These are phyloP conservation scores for Alternaria gansuensis DNA, from an alignment of 2,329 filamentous ascomycete genomes.

Conservation along the genomic window DNA sequence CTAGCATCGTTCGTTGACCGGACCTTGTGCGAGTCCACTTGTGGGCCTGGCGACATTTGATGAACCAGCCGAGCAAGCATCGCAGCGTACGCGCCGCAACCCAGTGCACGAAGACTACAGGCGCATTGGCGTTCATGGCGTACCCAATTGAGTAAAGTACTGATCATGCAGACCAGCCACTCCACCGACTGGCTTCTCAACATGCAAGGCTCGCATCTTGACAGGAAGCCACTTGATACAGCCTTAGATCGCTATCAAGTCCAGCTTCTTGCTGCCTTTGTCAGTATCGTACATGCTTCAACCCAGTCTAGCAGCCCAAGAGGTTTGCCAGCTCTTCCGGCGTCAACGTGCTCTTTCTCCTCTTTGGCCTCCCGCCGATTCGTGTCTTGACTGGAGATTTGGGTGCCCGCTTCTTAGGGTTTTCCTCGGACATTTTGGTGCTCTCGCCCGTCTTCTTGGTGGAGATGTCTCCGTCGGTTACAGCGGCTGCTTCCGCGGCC, in stretches of 20 bases:
- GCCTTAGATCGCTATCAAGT: constrained; percentile 18
- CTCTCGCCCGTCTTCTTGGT: constrained; percentile 24
- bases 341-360: constrained; percentile 77
- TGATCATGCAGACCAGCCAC: constrained; percentile 19
- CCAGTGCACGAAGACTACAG: constrained; percentile 16
- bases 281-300: constrained; percentile 11
- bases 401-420: constrained; percentile 35
- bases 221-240: constrained; percentile 16
- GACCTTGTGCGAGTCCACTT: neutral
- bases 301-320: constrained; percentile 38
- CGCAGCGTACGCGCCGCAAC: constrained; percentile 27
- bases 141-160: constrained; percentile 17
- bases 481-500: constrained; percentile 56
- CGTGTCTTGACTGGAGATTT: constrained; percentile 55
- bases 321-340: constrained; percentile 73
- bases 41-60: constrained; percentile 1
- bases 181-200: constrained; percentile 17
- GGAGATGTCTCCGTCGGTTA: constrained; percentile 18
- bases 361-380: constrained; percentile 65
- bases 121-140: constrained; percentile 20
- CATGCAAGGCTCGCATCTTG: constrained; percentile 13
- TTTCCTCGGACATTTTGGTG: constrained; percentile 34
- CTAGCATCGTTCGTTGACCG: neutral
- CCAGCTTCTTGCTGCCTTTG: constrained; percentile 12
- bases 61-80: neutral